Conservation (phyloP, 257 asterid species). For the Salvia hispanica region DNA sequence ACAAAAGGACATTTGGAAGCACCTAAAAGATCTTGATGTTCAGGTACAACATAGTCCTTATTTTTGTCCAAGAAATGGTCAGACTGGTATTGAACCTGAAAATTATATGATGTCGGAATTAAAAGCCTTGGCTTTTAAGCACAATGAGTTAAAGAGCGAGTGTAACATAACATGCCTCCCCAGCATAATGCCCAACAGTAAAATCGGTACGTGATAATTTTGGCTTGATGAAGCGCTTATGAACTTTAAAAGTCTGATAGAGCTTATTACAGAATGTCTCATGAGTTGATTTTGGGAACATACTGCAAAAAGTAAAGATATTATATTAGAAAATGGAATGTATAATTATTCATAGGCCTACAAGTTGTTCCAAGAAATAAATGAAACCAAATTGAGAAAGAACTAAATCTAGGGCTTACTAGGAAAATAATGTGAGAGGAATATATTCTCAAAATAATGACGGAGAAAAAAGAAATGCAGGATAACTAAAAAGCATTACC, state of each 20-base stretch:
- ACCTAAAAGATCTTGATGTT: conserved; percentile 91
- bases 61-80: conserved; percentile 97
- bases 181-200: conserved; percentile 89
- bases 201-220: conserved; percentile 95
- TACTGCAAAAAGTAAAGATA: conserved; percentile 56
- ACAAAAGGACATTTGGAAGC: conserved; percentile 87
- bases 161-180: conserved; percentile 69
- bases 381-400: too few relatives aligned
- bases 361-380: too few relatives aligned
- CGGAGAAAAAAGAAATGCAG: conserved; percentile 9
- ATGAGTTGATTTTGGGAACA: conserved; percentile 97
- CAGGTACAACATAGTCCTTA: conserved; percentile 96
- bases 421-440: neutral
- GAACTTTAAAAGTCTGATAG: conserved; percentile 85
- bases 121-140: conserved; percentile 24
- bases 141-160: conserved; percentile 21
- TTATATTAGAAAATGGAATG: conserved; percentile 22
- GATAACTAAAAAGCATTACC: conserved; percentile 49
- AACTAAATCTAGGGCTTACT: too few relatives aligned
- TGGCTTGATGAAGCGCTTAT: conserved; percentile 95
- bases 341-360: too few relatives aligned
- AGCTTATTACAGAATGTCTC: conserved; percentile 96
- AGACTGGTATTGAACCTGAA: conserved; percentile 91
- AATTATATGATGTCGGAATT: conserved; percentile 35
- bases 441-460: conserved; percentile 20